Evolutionary conservation across 2,329 filamentous ascomycete genomes (phyloP).

Genomic region (Triangularia setosa): DNA sequence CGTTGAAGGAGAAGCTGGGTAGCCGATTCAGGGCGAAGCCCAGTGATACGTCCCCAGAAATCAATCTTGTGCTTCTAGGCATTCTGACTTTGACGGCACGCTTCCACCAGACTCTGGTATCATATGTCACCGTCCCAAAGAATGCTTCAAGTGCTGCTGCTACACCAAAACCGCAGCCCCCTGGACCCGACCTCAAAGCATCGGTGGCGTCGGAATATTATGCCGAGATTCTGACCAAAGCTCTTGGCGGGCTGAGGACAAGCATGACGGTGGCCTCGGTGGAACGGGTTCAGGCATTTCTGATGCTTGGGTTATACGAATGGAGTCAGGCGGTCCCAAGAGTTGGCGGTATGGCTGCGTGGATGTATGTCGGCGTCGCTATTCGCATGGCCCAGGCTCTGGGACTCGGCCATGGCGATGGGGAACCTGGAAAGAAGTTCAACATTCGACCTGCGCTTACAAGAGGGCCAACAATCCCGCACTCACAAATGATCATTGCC

Average conservation of each 20-base stretch:
- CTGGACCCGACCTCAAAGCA: slow-evolving; percentile 43
- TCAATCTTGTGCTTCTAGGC: slow-evolving; percentile 59
- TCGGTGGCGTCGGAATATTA: slow-evolving; percentile 61
- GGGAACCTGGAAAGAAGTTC: slow-evolving; percentile 20
- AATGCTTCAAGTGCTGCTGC: slow-evolving; percentile 28
- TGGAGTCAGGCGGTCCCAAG: slow-evolving; percentile 59
- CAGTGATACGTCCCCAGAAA: slow-evolving; percentile 41
- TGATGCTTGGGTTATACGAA: slow-evolving; percentile 70
- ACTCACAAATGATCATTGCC: slow-evolving; percentile 42
- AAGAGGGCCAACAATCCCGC: slow-evolving; percentile 13
- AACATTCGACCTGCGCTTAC: slow-evolving; percentile 5
- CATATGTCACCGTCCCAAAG: slow-evolving; percentile 44
- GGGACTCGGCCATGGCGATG: slow-evolving; percentile 55
- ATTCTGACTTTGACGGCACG: slow-evolving; percentile 66
- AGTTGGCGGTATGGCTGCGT: slow-evolving; percentile 55
- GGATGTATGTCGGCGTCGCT: slow-evolving; percentile 62
- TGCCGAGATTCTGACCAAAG: slow-evolving; percentile 53
- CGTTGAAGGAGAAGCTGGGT: slow-evolving; percentile 53
- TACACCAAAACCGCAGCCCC: slow-evolving; percentile 33
- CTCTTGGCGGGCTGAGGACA: slow-evolving; percentile 44
- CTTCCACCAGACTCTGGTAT: slow-evolving; percentile 59
- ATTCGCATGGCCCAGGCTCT: slow-evolving; percentile 61
- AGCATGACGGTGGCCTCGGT: slow-evolving; percentile 52
- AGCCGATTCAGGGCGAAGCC: slow-evolving; percentile 37
- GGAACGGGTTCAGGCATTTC: slow-evolving; percentile 61